Conservation (phyloP, 2,329 filamentous ascomycete species). For the Exophiala viscosa region DNA sequence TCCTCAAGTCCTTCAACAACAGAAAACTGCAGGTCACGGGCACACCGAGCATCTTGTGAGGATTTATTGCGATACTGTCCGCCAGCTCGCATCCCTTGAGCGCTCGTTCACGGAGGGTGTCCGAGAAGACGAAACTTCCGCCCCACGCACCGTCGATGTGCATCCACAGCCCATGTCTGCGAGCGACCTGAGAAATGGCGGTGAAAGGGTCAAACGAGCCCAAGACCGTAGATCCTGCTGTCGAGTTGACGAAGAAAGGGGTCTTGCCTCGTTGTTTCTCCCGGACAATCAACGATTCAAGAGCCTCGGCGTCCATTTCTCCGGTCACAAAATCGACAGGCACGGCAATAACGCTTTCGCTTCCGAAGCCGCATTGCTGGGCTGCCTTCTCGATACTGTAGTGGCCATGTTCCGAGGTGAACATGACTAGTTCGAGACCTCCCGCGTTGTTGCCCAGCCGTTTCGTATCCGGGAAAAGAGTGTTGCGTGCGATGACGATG, state of each 20-base stretch:
- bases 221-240: constrained; percentile 88
- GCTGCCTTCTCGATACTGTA: constrained; percentile 94
- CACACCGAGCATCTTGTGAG: constrained; percentile 95
- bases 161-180: constrained; percentile 74
- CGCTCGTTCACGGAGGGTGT: constrained; percentile 56
- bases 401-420: constrained; percentile 86
- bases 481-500: constrained; percentile 83
- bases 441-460: constrained; percentile 59
- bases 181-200: constrained; percentile 67
- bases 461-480: constrained; percentile 75
- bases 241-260: constrained; percentile 92
- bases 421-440: constrained; percentile 65
- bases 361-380: constrained; percentile 82
- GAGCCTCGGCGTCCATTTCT: constrained; percentile 63
- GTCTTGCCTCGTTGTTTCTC: constrained; percentile 67
- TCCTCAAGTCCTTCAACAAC: constrained; percentile 67
- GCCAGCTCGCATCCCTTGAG: constrained; percentile 69
- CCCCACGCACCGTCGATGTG: constrained; percentile 94
- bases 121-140: constrained; percentile 73
- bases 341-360: constrained; percentile 66
- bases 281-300: constrained; percentile 60
- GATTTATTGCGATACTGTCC: constrained; percentile 81
- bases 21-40: constrained; percentile 90
- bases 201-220: constrained; percentile 82
- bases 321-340: constrained; percentile 66